These are phyloP conservation scores for Pseudocercospora vitis DNA, from an alignment of 2,329 filamentous ascomycete species.

Conservation along the genomic window DNA sequence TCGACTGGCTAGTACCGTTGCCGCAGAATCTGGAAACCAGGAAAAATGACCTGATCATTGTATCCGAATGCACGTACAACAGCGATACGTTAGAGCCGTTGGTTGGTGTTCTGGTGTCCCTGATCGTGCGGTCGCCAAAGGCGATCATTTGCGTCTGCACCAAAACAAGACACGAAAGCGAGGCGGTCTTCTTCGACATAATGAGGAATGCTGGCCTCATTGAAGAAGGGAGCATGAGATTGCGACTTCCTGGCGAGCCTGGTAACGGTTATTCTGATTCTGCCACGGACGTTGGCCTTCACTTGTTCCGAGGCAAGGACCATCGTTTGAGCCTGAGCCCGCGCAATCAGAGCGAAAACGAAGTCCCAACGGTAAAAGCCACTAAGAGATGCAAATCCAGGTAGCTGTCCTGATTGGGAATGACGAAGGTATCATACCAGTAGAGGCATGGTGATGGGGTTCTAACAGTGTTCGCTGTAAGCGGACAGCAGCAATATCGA, in stretches of 20 bases:
- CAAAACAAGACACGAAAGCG: conserved; percentile 67
- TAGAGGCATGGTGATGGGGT: no score
- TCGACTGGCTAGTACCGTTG: conserved; percentile 64
- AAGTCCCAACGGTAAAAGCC: conserved; percentile 25
- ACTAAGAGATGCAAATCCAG: conserved; percentile 22
- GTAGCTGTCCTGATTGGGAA: no score
- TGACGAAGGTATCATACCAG: no score
- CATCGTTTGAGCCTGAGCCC: conserved; percentile 36
- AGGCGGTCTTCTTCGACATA: conserved; percentile 65
- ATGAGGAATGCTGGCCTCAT: conserved; percentile 44
- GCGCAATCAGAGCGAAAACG: conserved; percentile 32
- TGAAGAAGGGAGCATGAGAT: conserved; percentile 32
- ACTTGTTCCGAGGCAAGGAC: conserved; percentile 37
- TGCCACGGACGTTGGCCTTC: conserved; percentile 38
- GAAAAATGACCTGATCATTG: conserved; percentile 60
- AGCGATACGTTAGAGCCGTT: conserved; percentile 64
- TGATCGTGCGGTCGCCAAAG: conserved; percentile 51
- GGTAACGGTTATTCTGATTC: conserved; percentile 40
- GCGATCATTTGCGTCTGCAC: conserved; percentile 60
- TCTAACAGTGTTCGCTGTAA: no score
- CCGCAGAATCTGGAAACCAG: conserved; percentile 40
- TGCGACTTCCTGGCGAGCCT: conserved; percentile 36
- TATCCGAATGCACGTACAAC: conserved; percentile 75
- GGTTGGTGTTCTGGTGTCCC: conserved; percentile 55
- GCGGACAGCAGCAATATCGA: no score